phyloP scores from a whole-genome alignment of 768 basidiomycete genomes.

The Paxillus ammoniavirescens region DNA sequence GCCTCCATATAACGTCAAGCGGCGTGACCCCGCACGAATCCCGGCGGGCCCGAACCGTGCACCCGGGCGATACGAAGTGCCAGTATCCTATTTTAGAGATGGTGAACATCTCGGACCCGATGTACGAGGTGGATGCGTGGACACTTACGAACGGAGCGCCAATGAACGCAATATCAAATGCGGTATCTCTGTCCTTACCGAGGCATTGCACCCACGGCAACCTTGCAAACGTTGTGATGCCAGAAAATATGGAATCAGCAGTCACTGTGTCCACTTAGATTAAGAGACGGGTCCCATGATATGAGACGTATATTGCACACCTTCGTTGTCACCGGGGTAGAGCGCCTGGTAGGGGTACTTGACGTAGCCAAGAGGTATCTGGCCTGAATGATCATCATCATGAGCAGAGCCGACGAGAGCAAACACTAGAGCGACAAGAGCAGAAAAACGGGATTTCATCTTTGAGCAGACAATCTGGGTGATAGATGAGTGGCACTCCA shows the following conservation, averaged over 20 bases:
- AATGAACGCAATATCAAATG: slow-evolving; percentile 81
- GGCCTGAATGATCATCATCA: slow-evolving; percentile 42
- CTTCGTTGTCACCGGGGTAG: slow-evolving; percentile 57
- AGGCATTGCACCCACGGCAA: slow-evolving; percentile 85
- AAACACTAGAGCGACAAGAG: slow-evolving; percentile 27
- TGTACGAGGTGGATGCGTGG: not conserved
- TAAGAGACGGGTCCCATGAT: not conserved
- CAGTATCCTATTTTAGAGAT: slow-evolving; percentile 50
- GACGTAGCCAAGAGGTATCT: slow-evolving; percentile 66
- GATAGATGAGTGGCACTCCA: not conserved
- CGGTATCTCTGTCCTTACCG: slow-evolving; percentile 50
- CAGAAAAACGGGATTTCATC: slow-evolving; percentile 24
- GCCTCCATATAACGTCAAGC: slow-evolving; percentile 72
- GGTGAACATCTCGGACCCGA: not conserved
- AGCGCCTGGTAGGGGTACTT: slow-evolving; percentile 61
- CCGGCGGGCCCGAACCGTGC: slow-evolving; percentile 86
- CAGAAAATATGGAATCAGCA: slow-evolving; percentile 77
- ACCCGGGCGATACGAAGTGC: slow-evolving; percentile 77
- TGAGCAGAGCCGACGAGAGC: slow-evolving; percentile 32
- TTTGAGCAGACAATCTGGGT: slow-evolving; percentile 1
- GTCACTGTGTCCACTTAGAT: slow-evolving; percentile 47
- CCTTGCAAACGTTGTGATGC: slow-evolving; percentile 83
- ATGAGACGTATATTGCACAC: slow-evolving; percentile 38
- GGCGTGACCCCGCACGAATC: slow-evolving; percentile 75
- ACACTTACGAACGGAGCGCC: slow-evolving; percentile 70